A percentile compares a stretch with the other conserved stretches of the same genome.
phyloP scores from a whole-genome alignment of 305 asterid genomes.

The Petunia hybrid region DNA sequence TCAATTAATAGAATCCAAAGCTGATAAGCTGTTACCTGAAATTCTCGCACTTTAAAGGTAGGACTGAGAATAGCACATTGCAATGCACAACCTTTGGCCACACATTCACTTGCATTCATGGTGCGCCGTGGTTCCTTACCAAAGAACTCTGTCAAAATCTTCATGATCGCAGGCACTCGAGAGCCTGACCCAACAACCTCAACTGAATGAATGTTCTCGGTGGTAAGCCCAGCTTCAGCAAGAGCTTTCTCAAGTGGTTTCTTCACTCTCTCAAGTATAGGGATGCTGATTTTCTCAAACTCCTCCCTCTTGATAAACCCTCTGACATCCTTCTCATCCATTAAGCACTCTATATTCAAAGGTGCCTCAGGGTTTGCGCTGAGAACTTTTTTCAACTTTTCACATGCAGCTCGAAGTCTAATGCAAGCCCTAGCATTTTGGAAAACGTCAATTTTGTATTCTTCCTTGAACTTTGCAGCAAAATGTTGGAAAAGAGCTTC shows the following conservation, averaged over 20 bases:
- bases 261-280: slow-evolving; percentile 86
- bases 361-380: slow-evolving; percentile 93
- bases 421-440: slow-evolving; percentile 96
- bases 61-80: slow-evolving; percentile 94
- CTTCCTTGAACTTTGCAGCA: slow-evolving; percentile 87
- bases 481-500: slow-evolving; percentile 88
- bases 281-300: slow-evolving; percentile 82
- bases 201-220: slow-evolving; percentile 70
- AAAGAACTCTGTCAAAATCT: slow-evolving; percentile 79
- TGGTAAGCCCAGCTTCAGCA: slow-evolving; percentile 70
- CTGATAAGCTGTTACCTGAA: slow-evolving; percentile 64
- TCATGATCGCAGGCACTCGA: slow-evolving; percentile 85
- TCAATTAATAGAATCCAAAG: background rate
- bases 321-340: slow-evolving; percentile 96
- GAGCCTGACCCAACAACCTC: slow-evolving; percentile 97
- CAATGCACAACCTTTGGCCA: slow-evolving; percentile 82
- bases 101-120: slow-evolving; percentile 95
- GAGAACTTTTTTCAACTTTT: slow-evolving; percentile 82
- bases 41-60: slow-evolving; percentile 91
- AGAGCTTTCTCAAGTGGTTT: slow-evolving; percentile 88
- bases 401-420: slow-evolving; percentile 89
- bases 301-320: slow-evolving; percentile 89
- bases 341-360: slow-evolving; percentile 86
- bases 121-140: slow-evolving; percentile 92
- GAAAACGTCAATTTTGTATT: slow-evolving; percentile 84